Evolutionary conservation across 345 rosid genomes (phyloP).

Genomic region (Populus euphratica): DNA sequence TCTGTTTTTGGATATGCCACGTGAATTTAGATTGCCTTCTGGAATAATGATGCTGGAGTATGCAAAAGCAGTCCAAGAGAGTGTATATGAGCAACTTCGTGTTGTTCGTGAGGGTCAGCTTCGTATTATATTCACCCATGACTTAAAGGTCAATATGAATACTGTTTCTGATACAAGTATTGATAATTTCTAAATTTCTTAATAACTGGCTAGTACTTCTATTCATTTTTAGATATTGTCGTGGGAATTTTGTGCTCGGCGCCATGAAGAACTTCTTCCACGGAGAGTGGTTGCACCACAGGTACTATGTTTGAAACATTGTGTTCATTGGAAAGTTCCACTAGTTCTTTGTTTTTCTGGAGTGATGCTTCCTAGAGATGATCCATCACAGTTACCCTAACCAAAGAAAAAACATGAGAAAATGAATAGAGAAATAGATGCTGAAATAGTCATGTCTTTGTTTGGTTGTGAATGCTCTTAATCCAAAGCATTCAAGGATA

Average conservation of each 20-base stretch:
- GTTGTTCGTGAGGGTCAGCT: slow-evolving; percentile 98
- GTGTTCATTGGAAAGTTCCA: slow-evolving; percentile 2
- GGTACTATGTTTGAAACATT: slow-evolving; percentile 37
- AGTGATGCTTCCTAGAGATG: neutral
- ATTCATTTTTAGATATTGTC: slow-evolving; percentile 60
- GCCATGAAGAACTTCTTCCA: slow-evolving; percentile 93
- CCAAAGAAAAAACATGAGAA: neutral
- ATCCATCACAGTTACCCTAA: neutral
- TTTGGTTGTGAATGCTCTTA: neutral
- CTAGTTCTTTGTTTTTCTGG: neutral
- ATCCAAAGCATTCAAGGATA: neutral
- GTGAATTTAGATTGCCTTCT: slow-evolving; percentile 66
- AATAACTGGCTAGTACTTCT: neutral
- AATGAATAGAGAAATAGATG: neutral
- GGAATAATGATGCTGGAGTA: slow-evolving; percentile 87
- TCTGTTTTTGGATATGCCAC: slow-evolving; percentile 78
- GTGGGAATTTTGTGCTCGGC: slow-evolving; percentile 96
- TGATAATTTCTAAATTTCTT: slow-evolving; percentile 1
- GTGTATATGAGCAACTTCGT: slow-evolving; percentile 94
- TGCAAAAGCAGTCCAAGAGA: slow-evolving; percentile 91
- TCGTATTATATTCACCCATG: slow-evolving; percentile 80
- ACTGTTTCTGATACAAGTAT: slow-evolving; percentile 7
- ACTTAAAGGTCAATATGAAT: slow-evolving; percentile 61
- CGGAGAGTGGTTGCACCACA: slow-evolving; percentile 94
- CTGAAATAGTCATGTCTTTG: no score